These are phyloP conservation scores for Solanum gandarillasii DNA, from an alignment of 257 asterid species.

Conservation along the genomic window DNA sequence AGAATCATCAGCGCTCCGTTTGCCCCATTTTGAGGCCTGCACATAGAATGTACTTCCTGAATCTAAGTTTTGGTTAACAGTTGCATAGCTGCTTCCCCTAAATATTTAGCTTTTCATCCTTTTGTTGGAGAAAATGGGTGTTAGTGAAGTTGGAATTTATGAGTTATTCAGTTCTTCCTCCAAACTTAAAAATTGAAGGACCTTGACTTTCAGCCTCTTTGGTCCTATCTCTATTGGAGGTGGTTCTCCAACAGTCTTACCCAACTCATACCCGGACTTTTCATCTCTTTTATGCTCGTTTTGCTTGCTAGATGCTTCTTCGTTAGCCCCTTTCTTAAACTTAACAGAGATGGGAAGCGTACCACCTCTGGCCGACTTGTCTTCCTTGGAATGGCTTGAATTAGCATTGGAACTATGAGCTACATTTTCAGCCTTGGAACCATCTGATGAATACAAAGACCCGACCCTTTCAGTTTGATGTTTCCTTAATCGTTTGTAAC, in stretches of 20 bases:
- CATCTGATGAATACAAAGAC: background rate
- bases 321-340: background rate
- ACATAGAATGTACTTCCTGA: slow-evolving; percentile 3
- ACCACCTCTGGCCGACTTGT: background rate
- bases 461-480: background rate
- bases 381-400: background rate
- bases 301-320: background rate
- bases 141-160: background rate
- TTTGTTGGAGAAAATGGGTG: background rate
- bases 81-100: background rate
- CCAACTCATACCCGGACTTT: background rate
- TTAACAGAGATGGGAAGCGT: background rate
- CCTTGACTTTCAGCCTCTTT: slow-evolving; percentile 8
- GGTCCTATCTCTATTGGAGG: slow-evolving; percentile 8
- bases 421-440: background rate
- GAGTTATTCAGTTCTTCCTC: background rate
- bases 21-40: slow-evolving; percentile 7
- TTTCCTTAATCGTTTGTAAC: slow-evolving; percentile 4
- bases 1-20: background rate
- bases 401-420: background rate
- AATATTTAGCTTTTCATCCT: background rate
- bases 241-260: background rate
- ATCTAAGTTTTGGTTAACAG: slow-evolving; percentile 6
- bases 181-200: background rate
- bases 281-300: background rate